A percentile compares a stretch with the other conserved stretches of the same genome.
phyloP scores from a whole-genome alignment of 2,329 filamentous ascomycete species.

The Ophiostoma piceae region DNA sequence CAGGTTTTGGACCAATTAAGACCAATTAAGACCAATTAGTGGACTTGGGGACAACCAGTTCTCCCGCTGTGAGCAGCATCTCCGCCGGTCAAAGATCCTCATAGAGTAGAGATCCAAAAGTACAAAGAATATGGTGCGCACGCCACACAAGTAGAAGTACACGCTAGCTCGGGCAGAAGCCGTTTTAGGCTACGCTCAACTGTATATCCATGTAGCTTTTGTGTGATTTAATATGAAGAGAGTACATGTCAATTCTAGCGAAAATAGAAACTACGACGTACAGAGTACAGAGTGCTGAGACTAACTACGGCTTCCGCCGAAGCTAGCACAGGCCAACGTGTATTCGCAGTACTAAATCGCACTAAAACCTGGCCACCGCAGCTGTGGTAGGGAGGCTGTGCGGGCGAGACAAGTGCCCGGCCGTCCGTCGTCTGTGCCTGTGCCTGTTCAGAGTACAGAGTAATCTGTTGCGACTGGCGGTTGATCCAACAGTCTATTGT shows the following conservation, averaged over 20 bases:
- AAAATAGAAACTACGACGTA: background rate
- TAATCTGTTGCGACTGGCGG: too few species aligned
- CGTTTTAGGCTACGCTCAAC: background rate
- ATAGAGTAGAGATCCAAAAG: too few species aligned
- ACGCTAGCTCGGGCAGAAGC: background rate
- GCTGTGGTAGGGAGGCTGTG: constrained; percentile 11
- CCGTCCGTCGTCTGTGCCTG: too few species aligned
- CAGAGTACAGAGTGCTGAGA: too few species aligned
- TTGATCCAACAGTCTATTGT: background rate
- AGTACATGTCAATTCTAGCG: background rate
- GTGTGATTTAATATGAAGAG: background rate
- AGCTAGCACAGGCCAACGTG: background rate
- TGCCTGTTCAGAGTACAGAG: background rate
- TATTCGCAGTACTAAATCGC: too few species aligned
- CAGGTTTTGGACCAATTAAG: background rate
- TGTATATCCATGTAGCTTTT: background rate
- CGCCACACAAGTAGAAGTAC: background rate
- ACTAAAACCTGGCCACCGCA: background rate
- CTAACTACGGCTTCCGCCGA: constrained; percentile 12
- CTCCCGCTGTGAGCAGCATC: background rate
- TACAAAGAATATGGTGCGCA: background rate
- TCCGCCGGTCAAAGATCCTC: background rate
- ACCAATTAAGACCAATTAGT: background rate
- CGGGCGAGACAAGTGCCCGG: background rate
- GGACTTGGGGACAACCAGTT: background rate